These are phyloP conservation scores for Panus rudis DNA, from an alignment of 768 basidiomycete species.

Conservation along the genomic window DNA sequence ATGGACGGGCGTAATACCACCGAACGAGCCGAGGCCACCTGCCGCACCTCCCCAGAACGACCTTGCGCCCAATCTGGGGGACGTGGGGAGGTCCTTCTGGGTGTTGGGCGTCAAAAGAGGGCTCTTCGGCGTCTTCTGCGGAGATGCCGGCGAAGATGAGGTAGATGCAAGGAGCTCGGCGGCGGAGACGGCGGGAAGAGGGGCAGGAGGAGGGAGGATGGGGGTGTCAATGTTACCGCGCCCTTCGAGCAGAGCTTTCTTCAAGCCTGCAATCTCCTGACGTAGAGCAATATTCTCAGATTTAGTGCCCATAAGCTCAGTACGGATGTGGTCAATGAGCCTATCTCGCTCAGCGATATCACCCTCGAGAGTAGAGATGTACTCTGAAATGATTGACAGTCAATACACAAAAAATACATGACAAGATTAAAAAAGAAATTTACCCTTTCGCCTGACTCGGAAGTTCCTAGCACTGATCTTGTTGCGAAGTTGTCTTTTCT, in stretches of 20 bases:
- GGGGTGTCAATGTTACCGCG: conserved; percentile 37
- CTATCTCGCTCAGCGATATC: conserved; percentile 91
- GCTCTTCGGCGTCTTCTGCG: conserved; percentile 16
- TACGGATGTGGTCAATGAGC: conserved; percentile 80
- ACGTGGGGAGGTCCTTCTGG: conserved; percentile 68
- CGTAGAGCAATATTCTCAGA: conserved; percentile 80
- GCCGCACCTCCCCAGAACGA: conserved; percentile 80
- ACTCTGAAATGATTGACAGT: conserved; percentile 48
- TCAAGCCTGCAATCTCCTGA: conserved; percentile 68
- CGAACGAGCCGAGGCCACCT: conserved; percentile 28
- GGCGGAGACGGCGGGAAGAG: conserved; percentile 28
- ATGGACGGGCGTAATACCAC: conserved; percentile 80
- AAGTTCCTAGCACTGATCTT: conserved; percentile 97
- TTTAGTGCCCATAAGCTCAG: conserved; percentile 72
- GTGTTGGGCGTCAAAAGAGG: conserved; percentile 57
- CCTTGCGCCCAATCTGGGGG: conserved; percentile 45
- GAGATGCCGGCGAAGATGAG: conserved; percentile 10
- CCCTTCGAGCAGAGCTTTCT: conserved; percentile 66
- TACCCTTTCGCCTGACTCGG: conserved; percentile 89
- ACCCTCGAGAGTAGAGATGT: conserved; percentile 88
- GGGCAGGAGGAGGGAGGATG: conserved; percentile 39
- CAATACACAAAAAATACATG: conserved; percentile 2
- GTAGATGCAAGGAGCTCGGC: conserved; percentile 18
- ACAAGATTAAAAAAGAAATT: conserved; percentile 15
- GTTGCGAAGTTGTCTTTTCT: conserved; percentile 93